Evolutionary conservation across 164 flowering plant genomes (phyloP).

Genomic region (Aristolochia fimbriata): DNA sequence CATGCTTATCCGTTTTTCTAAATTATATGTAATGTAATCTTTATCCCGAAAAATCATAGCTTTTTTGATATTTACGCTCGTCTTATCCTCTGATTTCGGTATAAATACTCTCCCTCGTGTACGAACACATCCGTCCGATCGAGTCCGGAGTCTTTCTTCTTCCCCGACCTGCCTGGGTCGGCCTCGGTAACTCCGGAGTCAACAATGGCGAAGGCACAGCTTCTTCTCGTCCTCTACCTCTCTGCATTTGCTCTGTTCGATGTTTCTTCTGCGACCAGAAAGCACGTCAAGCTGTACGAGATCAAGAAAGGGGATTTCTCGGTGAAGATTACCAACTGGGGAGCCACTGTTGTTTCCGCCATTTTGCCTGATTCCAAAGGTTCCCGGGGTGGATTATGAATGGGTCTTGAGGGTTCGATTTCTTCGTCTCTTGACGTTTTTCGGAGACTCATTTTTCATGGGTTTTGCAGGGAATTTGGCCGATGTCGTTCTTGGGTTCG

Average conservation of each 20-base stretch:
- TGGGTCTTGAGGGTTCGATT: not conserved
- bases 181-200: not conserved
- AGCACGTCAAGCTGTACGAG: constrained; percentile 32
- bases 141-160: too few relatives aligned
- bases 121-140: too few relatives aligned
- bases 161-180: too few relatives aligned
- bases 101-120: too few relatives aligned
- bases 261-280: constrained; percentile 4
- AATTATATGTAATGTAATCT: not conserved
- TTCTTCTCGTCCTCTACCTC: constrained; percentile 8
- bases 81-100: not conserved
- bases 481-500: constrained; percentile 77
- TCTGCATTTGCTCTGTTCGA: constrained; percentile 3
- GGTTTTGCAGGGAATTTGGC: constrained; percentile 46
- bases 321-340: constrained; percentile 63
- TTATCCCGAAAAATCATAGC: not conserved
- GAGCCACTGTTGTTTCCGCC: constrained; percentile 58
- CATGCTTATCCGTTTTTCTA: not conserved
- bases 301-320: constrained; percentile 48
- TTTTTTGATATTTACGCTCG: not conserved
- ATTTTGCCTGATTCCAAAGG: constrained; percentile 68
- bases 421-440: too few relatives aligned
- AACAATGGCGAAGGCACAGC: constrained; percentile 12
- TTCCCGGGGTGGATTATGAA: constrained; percentile 6
- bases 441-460: not conserved